Evolutionary conservation across 495 filamentous ascomycete species (phyloP), one percentile per base, ranked within the genome.

Genomic region (Xylaria bambusicola): DNA sequence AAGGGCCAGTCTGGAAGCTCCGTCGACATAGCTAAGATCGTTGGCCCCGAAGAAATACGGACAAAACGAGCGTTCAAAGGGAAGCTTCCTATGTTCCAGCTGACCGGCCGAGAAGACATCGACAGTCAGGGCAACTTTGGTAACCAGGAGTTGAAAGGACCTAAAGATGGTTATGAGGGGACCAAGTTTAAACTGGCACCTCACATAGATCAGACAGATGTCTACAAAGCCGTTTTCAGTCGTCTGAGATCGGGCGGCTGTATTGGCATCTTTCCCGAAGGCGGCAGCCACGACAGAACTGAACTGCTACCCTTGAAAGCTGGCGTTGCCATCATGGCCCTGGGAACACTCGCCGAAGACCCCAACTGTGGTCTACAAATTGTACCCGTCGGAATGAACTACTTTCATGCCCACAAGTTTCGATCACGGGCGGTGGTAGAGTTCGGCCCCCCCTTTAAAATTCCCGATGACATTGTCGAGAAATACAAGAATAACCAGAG

Each of bases 301-400:
- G 91, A 95, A 68, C 78, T 99, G 20, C 80, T 99, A 47, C 95
- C 95, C 6, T 77, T 99, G 49, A 99, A 99, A 84, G 95, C 94
- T 70, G 94, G 94, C 70, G 91, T 99, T 51, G 94, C 94, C 48
- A 89, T 99, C 61, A 99, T 99, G 93, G 94, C 94, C 21, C 83
- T 99, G 47, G 94, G 93, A 20, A 90, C 95, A 3, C 80, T 99
- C 27, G 90, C 90, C n/a, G 86, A 89, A 40, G 83, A 91, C 47
- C 94, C 93, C 3, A 82, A 95, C 62, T 97, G 89, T 69, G 92
- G 89, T n/a, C 70, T 99, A 62, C 95, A 91, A 72, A 98, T 99
- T 65, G 89, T 99, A n/a, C 95, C 95, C n/a, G 93, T 92, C 49
- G 95, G 95, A 60, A 98, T 98, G 94, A 99, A 99, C 69, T 99